Evolutionary conservation across 495 filamentous ascomycete genomes (phyloP), one percentile per base, ranked within the genome.

Genomic region (Penicillium nucicola): DNA sequence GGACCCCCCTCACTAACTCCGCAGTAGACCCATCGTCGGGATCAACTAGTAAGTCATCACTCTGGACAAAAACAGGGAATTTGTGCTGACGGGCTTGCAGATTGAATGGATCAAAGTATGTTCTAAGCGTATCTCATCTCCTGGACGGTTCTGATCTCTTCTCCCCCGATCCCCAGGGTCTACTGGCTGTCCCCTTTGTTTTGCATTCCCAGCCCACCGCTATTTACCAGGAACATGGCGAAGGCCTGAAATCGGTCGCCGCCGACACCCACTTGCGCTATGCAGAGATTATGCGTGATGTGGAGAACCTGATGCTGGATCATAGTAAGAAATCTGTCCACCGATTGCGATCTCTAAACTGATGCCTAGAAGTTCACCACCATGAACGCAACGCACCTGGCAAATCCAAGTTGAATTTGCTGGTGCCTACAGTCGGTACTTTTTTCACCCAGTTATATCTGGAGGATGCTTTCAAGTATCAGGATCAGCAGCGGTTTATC

Each of bases 181-280:
- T 98, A 1, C 77, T 98, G 3, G 95, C 95, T 1, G 92, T 97
- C 0, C 95, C 95, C 0, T 99, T 99, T 63, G 92, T 99, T 42
- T 81, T 99, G 40, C 90, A 96, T 66, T 96, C 91, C 10, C 90
- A 97, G 66, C 95, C 95, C 6, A 92, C 89, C 1, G 88, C 88
- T 13, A 78, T 89, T 25, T 89, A 88, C 53, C 82, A 89, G 41
- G 69, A 73, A 41, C 61, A 72, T 31, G 64, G 69, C 45, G 66
- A 67, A 40, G 61, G 61, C 12, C 60, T 78, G 30, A 69, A 79
- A 19, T 75, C 77, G 20, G 78, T 77, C 55, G 77, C 79, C 31
- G 80, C 70, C 31, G 80, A 87, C 38, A 74, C 81, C 8, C 89
- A 93, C 55, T 77, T 84, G 17, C 84, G 93, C 34, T 97, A 97